Base-by-base conservation (phyloP, 305 asterid genomes). In the Lippia alba region DNA sequence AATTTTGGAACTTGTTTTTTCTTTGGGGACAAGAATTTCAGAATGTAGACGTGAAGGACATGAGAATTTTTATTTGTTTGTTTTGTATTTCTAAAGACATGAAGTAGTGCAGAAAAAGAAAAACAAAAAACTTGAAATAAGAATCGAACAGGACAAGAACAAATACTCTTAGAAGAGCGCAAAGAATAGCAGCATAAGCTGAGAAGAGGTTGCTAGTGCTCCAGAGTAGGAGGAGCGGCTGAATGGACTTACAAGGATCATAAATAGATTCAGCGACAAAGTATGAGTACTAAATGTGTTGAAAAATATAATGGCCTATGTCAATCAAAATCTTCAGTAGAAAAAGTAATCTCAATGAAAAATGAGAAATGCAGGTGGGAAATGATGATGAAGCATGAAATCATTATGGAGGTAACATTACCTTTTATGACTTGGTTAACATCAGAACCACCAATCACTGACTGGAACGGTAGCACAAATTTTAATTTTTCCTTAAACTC, bases 401-500 rank as follows among this genome's bases (percentile, higher is more conserved):
- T n/a, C 12, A 49, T 48, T 61, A 59, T 24, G 33, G 56, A 64
- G 56, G 60, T 49, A 48, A 41, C 32, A 57, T 36, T 81, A 91
- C 97, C 94, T 85, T 79, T 85, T 63, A 80, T 79, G 33, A 70
- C 78, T 55, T 79, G 81, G 71, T 74, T 77, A 46, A 55, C 84
- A 84, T 79, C 86, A 85, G 88, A 80, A 77, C 79, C 92, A 75
- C 87, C 94, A 78, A 78, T 61, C 56, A 83, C 76, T 5, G 90
- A 85, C 67, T 77, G 70, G 74, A 87, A 84, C 12, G 83, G 77
- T 36, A 89, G 80, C 62, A 69, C 55, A 69, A 94, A 78, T 74
- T 84, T 82, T 66, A 76, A 44, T 75, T 78, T 83, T 78, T 94
- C 96, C 78, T 83, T 81, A 61, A 86, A 86, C 60, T 84, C 72